Percentiles rank a stretch among this genome's conserved stretches.
These are phyloP conservation scores for Fusarium nanum DNA, from an alignment of 2,329 filamentous ascomycete genomes.

Conservation along the genomic window DNA sequence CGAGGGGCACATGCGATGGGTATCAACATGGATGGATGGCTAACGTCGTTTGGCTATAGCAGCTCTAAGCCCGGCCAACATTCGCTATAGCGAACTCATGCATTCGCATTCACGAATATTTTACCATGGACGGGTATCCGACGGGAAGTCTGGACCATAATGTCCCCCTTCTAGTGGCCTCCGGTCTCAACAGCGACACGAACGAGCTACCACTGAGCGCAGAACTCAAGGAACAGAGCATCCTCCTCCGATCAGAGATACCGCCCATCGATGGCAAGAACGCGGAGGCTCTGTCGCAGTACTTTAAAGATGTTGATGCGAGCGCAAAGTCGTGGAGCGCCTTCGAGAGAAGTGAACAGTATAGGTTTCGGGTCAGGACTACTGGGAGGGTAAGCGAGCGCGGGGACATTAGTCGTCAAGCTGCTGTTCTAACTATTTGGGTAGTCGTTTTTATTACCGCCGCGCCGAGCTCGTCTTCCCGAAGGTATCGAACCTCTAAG, in stretches of 20 bases:
- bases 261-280: constrained; percentile 73
- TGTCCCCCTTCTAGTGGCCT: constrained; percentile 84
- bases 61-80: constrained; percentile 39
- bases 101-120: constrained; percentile 34
- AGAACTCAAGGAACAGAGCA: constrained; percentile 67
- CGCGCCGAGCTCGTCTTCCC: constrained; percentile 66
- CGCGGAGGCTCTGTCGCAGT: constrained; percentile 72
- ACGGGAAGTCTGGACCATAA: constrained; percentile 86
- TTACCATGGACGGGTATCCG: constrained; percentile 81
- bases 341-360: constrained; percentile 63
- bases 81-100: constrained; percentile 39
- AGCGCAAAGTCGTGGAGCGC: constrained; percentile 74
- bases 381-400: constrained; percentile 79
- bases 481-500: constrained; percentile 62
- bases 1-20: constrained; percentile 44
- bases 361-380: constrained; percentile 75
- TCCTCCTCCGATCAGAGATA: constrained; percentile 76
- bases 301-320: constrained; percentile 74
- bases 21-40: constrained; percentile 36
- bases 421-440: constrained; percentile 44
- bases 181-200: constrained; percentile 70
- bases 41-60: constrained; percentile 38
- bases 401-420: constrained; percentile 27
- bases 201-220: constrained; percentile 58
- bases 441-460: constrained; percentile 67